Base-by-base conservation (phyloP, 805 yeast genomes). In the Cyberlindnera japonica region DNA sequence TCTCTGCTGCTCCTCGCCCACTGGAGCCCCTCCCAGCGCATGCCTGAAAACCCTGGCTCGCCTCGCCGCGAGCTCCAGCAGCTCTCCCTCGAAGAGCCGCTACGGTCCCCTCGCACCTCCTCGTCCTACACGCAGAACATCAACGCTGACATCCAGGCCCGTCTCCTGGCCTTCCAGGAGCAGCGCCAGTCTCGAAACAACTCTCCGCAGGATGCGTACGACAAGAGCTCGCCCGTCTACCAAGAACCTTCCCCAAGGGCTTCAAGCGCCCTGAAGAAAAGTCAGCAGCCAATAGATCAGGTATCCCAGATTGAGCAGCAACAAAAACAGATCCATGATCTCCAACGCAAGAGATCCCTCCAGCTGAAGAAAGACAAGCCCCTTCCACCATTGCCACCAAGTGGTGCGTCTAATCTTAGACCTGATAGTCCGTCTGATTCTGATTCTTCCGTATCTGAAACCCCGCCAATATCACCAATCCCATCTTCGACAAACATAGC, bases 111-210 rank as follows among this genome's bases (percentile, higher is more conserved):
- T 17, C 39, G 59, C 26, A 24, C 51, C 20, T 52, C 61, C 3
- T 39, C 51, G 12, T 17, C 55, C 2, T 58, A 57, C 38, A 58
- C 69, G 24, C 61, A 66, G 12, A 68, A 63, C 39, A 67, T 82
- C 37, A 79, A 74, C 52, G 81, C 93, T 10, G 91, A 85, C 47
- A 75, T 88, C 29, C 96, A 89, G 61, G 96, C 96, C 1, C 71
- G 93, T 48, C 72, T 90, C 26, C 65, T 84, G 59, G 96, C 95
- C 0, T 85, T 90, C 53, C 96, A 89, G 61, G 88, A 86, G 48
- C 79, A 83, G 55, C 74, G 96, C 50, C 80, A 78, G 43, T 30
- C 38, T 36, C 35, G 30, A 34, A 43, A 35, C 40, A 34, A 15
- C 28, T 34, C 40, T 7, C 47, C 43, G 3, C 30, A 43, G 33